Conservation (phyloP, 345 rosid genomes). For the Murraya paniculata region DNA sequence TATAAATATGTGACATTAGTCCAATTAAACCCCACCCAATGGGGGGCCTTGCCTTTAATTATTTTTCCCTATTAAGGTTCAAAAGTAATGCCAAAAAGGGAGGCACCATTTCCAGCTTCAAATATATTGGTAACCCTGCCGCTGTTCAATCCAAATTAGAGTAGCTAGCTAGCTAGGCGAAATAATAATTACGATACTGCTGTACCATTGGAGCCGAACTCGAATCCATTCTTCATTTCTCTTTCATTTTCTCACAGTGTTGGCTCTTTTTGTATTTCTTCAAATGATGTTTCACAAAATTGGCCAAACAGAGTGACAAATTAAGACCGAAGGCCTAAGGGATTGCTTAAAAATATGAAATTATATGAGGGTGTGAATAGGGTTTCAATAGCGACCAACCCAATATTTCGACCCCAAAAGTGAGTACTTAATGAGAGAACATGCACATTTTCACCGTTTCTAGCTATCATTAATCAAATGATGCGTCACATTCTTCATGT, state of each 20-base stretch:
- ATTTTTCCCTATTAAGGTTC: conserved; percentile 28
- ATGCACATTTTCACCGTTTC: not conserved
- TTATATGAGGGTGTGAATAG: not conserved
- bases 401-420: not conserved
- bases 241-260: not conserved
- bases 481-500: conserved; percentile 21
- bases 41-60: conserved; percentile 25
- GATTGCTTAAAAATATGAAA: not conserved
- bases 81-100: conserved; percentile 34
- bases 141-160: too few species aligned
- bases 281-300: not conserved
- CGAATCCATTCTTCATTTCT: not conserved
- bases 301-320: not conserved
- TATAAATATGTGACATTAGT: conserved; percentile 31
- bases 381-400: not conserved
- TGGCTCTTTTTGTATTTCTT: not conserved
- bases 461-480: conserved; percentile 5
- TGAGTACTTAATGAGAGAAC: not conserved
- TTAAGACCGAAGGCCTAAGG: too few species aligned
- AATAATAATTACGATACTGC: not conserved
- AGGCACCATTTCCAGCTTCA: not conserved
- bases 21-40: conserved; percentile 39
- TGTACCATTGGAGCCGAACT: not conserved
- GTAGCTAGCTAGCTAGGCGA: too few species aligned
- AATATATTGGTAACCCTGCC: not conserved